Base-by-base conservation (phyloP, 331 rosid genomes). In the Quercus tomentella region DNA sequence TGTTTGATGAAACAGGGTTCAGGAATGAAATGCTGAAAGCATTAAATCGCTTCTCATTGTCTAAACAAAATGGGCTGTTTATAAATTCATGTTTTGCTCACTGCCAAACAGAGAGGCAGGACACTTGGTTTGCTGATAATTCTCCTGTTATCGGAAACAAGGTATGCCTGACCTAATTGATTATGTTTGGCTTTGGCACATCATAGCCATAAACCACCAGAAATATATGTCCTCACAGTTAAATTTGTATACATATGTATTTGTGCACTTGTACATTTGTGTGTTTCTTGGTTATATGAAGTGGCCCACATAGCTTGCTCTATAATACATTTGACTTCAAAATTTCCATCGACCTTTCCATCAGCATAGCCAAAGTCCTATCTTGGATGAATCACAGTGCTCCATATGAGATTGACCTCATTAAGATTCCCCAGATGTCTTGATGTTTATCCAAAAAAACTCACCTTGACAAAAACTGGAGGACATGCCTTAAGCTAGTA, bases 21-120 rank as follows among this genome's bases (percentile, higher is more conserved):
- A 90, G 99, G 85, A 88, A 85, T 74, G 92, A 88, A 85, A 95
- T 95, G 98, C 76, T 95, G 77, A 82, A 90, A 62, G 84, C 80
- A 20, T 54, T 95, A 14, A 83, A 28, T 69, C 84, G 43, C 22
- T 91, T 95, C 79, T 85, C 99, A 28, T 62, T 43, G 70, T 89
- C 92, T 68, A 81, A 58, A 3, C 70, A 75, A 75, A 91, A 95
- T 78, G 99, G 99, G 55, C 54, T 95, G 75, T 95, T 88, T 73
- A 89, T 93, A 76, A 95, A 95, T 78, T 93, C 99, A 2, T 93
- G 99, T 81, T 93, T 95, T 87, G 88, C 97, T 61, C 99, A 95
- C 74, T 95, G 98, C 91, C 99, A 95, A 88, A 71, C 88, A 9
- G 99, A 93, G 91, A 88, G 97, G 81, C 99, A 84, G 77, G 99